Evolutionary conservation across 2,329 filamentous ascomycete species (phyloP).

Genomic region (Colletotrichum australisinense): DNA sequence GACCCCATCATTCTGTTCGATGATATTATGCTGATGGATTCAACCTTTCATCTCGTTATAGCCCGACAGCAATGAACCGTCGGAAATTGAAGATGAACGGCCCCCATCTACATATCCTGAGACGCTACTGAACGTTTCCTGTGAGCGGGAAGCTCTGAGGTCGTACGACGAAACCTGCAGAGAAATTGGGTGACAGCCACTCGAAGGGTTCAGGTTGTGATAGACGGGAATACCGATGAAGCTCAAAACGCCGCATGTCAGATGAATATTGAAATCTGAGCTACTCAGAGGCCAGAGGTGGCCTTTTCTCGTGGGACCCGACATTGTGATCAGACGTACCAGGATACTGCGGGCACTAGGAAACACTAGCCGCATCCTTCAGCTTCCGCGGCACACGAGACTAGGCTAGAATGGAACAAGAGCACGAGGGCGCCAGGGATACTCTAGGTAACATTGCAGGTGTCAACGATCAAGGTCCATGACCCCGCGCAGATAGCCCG

Average conservation of each 20-base stretch:
- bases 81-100: background rate
- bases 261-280: background rate
- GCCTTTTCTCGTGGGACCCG: too few species aligned
- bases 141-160: background rate
- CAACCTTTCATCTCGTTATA: background rate
- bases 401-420: background rate
- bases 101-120: background rate
- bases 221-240: background rate
- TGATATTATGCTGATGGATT: background rate
- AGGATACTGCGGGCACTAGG: background rate
- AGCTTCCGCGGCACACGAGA: background rate
- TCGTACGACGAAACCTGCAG: background rate
- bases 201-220: background rate
- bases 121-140: background rate
- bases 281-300: too few species aligned
- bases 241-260: slow-evolving; percentile 21
- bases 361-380: slow-evolving; percentile 12
- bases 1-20: background rate
- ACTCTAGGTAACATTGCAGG: background rate
- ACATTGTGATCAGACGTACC: background rate
- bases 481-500: slow-evolving; percentile 1
- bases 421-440: slow-evolving; percentile 8
- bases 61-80: too few species aligned
- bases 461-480: background rate
- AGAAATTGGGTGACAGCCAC: background rate